Percentiles rank a stretch among this genome's conserved stretches.
Conservation (phyloP, 768 basidiomycete species). For the Tylopilus intermedius region DNA sequence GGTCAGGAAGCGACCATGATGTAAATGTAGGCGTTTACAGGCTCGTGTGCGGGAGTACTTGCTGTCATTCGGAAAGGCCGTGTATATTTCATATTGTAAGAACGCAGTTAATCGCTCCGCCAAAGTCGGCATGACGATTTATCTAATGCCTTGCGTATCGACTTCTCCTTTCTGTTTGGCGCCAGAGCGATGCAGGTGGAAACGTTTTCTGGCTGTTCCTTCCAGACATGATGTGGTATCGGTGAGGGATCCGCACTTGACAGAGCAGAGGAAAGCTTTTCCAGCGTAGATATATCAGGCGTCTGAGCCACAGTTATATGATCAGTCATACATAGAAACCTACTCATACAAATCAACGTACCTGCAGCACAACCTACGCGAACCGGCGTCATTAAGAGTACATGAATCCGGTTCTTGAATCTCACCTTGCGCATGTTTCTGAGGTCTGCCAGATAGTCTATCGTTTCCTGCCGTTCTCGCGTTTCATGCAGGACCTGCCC, state of each 20-base stretch:
- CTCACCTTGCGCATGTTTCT: conserved; percentile 40
- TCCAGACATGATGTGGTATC: conserved; percentile 39
- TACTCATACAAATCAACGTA: conserved; percentile 6
- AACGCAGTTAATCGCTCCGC: conserved; percentile 17
- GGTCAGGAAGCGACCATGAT: too few relatives aligned
- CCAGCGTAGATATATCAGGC: conserved; percentile 29
- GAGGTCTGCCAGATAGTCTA: conserved; percentile 35
- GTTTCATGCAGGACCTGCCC: conserved; percentile 38
- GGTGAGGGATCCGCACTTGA: conserved; percentile 18
- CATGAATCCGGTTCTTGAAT: not conserved
- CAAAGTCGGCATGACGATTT: conserved; percentile 38
- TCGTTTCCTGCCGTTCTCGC: conserved; percentile 34
- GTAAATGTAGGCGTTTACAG: too few relatives aligned
- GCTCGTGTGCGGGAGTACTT: too few relatives aligned
- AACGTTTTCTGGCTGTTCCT: conserved; percentile 40
- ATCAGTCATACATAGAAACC: not conserved
- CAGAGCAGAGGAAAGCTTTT: conserved; percentile 30
- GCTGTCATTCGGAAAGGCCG: too few relatives aligned
- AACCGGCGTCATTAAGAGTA: not conserved
- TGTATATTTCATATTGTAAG: not conserved
- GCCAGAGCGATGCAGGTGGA: conserved; percentile 42
- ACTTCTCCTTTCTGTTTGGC: conserved; percentile 35
- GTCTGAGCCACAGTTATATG: conserved; percentile 21
- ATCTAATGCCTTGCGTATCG: conserved; percentile 39
- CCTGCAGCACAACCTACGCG: conserved; percentile 39